These are phyloP conservation scores for Elaphomyces granulatus DNA, from an alignment of 495 filamentous ascomycete genomes.

Conservation along the genomic window DNA sequence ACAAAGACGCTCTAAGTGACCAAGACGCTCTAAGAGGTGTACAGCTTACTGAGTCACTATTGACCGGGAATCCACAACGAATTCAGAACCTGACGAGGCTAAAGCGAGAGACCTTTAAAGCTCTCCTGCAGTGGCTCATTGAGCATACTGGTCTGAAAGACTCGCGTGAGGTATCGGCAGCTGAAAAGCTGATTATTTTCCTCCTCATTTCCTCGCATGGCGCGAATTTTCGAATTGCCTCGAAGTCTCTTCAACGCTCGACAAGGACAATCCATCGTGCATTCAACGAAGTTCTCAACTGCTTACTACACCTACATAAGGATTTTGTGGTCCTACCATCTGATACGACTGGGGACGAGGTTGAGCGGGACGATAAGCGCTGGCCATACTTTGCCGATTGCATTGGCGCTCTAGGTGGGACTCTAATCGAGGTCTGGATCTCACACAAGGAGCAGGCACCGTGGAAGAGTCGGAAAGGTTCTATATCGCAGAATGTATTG, in stretches of 20 bases:
- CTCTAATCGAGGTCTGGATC: too few relatives aligned
- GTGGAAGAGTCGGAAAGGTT: not conserved
- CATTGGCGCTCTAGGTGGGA: not conserved
- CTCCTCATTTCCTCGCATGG: not conserved
- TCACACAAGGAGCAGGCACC: too few relatives aligned
- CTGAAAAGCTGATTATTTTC: not conserved
- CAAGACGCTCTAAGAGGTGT: not conserved
- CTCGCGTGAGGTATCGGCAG: not conserved
- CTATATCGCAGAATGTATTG: not conserved
- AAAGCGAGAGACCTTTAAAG: not conserved
- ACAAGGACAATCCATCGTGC: not conserved
- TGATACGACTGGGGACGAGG: constrained; percentile 20
- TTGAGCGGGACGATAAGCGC: not conserved
- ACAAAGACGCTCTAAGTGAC: not conserved
- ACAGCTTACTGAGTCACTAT: not conserved
- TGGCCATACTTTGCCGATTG: not conserved
- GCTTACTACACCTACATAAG: not conserved
- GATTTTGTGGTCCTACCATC: constrained; percentile 4
- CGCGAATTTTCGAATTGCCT: not conserved
- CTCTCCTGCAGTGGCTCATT: not conserved
- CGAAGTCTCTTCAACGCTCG: not conserved
- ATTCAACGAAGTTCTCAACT: not conserved
- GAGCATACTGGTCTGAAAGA: not conserved
- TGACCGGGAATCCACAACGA: not conserved
- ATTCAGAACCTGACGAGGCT: not conserved